A percentile compares a stretch with the other conserved stretches of the same genome.
phyloP scores from a whole-genome alignment of 176 grass and related monocot species.

The Zea mays region DNA sequence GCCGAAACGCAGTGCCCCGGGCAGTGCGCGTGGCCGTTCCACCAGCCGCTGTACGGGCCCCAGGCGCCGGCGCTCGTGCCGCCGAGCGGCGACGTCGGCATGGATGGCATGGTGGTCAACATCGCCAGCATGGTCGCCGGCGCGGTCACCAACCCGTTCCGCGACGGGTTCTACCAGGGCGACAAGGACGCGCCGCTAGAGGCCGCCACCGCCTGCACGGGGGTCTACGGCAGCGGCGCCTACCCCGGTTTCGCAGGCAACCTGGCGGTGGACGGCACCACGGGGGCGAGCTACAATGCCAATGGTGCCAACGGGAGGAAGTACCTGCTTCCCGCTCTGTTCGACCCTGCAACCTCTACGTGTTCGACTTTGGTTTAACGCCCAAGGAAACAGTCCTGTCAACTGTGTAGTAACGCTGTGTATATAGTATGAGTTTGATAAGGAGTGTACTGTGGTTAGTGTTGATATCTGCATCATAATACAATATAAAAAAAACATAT shows the following conservation, averaged over 20 bases:
- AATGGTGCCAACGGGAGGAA: constrained; percentile 67
- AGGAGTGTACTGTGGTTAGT: background rate
- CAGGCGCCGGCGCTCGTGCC: constrained; percentile 61
- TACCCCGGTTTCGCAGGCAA: constrained; percentile 76
- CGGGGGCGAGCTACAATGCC: constrained; percentile 76
- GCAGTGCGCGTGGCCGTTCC: constrained; percentile 90
- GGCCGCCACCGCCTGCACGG: constrained; percentile 67
- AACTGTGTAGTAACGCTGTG: background rate
- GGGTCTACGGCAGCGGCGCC: constrained; percentile 63
- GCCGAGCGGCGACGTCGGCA: constrained; percentile 65
- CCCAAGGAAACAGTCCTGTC: background rate
- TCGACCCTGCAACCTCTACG: constrained; percentile 56
- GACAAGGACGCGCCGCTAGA: constrained; percentile 63
- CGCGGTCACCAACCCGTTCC: constrained; percentile 68
- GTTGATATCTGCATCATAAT: background rate
- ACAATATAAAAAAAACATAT: background rate
- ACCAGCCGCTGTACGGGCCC: constrained; percentile 75
- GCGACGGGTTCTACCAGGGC: constrained; percentile 74
- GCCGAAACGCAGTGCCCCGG: constrained; percentile 66
- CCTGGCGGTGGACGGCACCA: constrained; percentile 50
- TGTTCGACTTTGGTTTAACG: constrained; percentile 66
- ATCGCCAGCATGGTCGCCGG: constrained; percentile 72
- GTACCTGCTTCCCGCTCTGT: constrained; percentile 71
- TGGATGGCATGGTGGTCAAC: constrained; percentile 81
- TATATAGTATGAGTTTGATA: constrained; percentile 13